A percentile compares a stretch with the other conserved stretches of the same genome.
These are phyloP conservation scores for Dendryphion nanum DNA, from an alignment of 2,329 filamentous ascomycete species.

Conservation along the genomic window DNA sequence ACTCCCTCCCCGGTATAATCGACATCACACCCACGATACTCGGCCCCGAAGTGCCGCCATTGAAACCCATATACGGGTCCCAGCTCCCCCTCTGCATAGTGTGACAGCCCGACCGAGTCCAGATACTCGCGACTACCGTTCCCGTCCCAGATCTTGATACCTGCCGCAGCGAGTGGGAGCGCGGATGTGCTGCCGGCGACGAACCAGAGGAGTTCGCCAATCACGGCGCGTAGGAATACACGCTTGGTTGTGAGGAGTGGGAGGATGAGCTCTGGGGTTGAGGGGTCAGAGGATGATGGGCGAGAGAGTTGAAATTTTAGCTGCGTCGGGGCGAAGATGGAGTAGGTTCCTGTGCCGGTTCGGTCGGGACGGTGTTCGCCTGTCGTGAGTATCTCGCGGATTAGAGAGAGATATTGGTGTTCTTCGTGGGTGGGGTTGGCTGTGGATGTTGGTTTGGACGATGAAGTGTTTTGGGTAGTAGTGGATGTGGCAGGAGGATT, in stretches of 20 bases:
- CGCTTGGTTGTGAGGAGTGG: conserved; percentile 97
- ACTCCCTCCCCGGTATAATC: conserved; percentile 89
- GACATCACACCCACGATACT: conserved; percentile 65
- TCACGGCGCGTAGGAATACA: conserved; percentile 85
- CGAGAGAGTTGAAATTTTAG: conserved; percentile 82
- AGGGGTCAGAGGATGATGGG: conserved; percentile 39
- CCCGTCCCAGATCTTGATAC: conserved; percentile 97
- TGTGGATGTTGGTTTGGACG: conserved; percentile 5
- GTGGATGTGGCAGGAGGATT: conserved; percentile 16
- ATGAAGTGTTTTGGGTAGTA: conserved; percentile 5
- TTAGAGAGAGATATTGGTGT: conserved; percentile 87
- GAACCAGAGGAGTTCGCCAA: conserved; percentile 96
- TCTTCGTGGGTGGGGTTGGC: conserved; percentile 66
- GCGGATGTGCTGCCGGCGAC: conserved; percentile 81
- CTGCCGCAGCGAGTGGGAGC: conserved; percentile 69
- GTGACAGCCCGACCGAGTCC: conserved; percentile 75
- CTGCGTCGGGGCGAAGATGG: conserved; percentile 82
- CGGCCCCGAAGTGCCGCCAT: conserved; percentile 96
- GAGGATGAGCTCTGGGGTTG: conserved; percentile 60
- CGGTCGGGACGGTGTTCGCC: conserved; percentile 90
- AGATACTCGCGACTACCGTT: conserved; percentile 91
- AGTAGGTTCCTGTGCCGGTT: conserved; percentile 89
- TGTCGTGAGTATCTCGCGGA: conserved; percentile 75
- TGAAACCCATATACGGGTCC: conserved; percentile 98
- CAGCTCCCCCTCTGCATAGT: conserved; percentile 84